Conservation (phyloP, 768 basidiomycete species). For the Hericium alpestre region DNA sequence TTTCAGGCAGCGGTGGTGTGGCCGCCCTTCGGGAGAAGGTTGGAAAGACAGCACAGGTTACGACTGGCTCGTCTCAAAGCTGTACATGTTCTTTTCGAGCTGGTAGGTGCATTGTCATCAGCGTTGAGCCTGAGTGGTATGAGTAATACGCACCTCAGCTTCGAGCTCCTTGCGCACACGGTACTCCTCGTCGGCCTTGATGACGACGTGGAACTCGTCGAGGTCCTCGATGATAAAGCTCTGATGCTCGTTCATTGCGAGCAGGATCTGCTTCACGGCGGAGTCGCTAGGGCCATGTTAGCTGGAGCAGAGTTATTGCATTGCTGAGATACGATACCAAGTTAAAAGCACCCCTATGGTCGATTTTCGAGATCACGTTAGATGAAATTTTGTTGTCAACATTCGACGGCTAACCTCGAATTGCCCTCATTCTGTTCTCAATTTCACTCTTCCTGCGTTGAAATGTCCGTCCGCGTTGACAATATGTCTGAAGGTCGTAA, state of each 20-base stretch:
- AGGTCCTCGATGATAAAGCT: slow-evolving; percentile 82
- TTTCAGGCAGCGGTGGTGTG: too few relatives aligned
- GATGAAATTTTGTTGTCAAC: neutral
- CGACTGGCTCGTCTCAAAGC: slow-evolving; percentile 22
- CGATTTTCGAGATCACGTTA: neutral
- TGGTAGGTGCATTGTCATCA: slow-evolving; percentile 17
- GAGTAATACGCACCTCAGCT: slow-evolving; percentile 44
- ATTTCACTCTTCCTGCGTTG: too few relatives aligned
- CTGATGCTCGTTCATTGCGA: slow-evolving; percentile 70
- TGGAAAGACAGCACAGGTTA: too few relatives aligned
- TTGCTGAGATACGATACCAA: slow-evolving; percentile 34
- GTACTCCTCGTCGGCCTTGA: slow-evolving; percentile 75
- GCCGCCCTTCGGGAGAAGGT: too few relatives aligned
- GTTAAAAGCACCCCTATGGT: slow-evolving; percentile 53
- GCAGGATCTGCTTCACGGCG: slow-evolving; percentile 80
- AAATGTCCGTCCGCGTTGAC: too few relatives aligned
- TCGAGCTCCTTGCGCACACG: slow-evolving; percentile 64
- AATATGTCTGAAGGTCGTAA: too few relatives aligned
- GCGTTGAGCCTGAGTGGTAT: neutral
- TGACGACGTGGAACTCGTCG: slow-evolving; percentile 74
- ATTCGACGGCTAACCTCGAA: neutral
- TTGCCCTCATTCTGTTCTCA: neutral
- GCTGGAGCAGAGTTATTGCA: neutral
- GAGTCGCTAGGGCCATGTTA: slow-evolving; percentile 47
- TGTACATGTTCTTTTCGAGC: slow-evolving; percentile 85